A percentile compares a stretch with the other conserved stretches of the same genome.
Conservation (phyloP, 2,329 filamentous ascomycete genomes). For the Phialophora verrucosa region DNA sequence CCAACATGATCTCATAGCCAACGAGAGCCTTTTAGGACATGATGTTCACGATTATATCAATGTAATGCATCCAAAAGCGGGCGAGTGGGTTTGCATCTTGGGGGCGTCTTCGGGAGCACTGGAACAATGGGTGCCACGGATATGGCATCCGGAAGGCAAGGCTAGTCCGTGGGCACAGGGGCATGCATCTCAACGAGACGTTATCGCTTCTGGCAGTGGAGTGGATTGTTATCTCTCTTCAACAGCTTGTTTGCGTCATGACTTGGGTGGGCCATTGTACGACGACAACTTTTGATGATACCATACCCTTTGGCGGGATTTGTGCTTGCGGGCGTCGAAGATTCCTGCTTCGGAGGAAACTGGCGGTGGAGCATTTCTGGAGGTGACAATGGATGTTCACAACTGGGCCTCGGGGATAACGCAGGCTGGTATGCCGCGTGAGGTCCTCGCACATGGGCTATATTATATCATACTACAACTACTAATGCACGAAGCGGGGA, state of each 20-base stretch:
- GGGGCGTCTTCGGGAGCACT: not conserved
- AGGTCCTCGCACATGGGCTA: not conserved
- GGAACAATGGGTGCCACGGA: not conserved
- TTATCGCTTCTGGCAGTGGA: conserved; percentile 7
- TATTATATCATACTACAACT: conserved; percentile 10
- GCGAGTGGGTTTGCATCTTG: conserved; percentile 15
- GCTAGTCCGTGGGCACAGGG: not conserved
- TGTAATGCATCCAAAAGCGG: conserved; percentile 32
- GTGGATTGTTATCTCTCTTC: conserved; percentile 16
- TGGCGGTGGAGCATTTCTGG: conserved; percentile 7
- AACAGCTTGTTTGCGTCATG: conserved; percentile 1
- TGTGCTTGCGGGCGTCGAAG: conserved; percentile 2
- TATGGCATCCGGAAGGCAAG: conserved; percentile 7
- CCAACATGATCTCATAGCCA: conserved; percentile 32
- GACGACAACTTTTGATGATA: conserved; percentile 20
- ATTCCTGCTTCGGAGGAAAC: conserved; percentile 15
- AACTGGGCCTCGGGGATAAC: conserved; percentile 2
- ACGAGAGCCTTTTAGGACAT: not conserved
- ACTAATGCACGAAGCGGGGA: conserved; percentile 17
- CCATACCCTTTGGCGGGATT: conserved; percentile 14
- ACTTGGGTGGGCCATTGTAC: conserved; percentile 8
- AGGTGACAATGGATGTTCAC: conserved; percentile 12
- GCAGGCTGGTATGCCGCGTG: conserved; percentile 25
- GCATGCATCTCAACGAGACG: not conserved
- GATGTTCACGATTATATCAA: conserved; percentile 21